Evolutionary conservation across 1,284 basidiomycete species (phyloP).

Genomic region (Cerioporus squamosus): DNA sequence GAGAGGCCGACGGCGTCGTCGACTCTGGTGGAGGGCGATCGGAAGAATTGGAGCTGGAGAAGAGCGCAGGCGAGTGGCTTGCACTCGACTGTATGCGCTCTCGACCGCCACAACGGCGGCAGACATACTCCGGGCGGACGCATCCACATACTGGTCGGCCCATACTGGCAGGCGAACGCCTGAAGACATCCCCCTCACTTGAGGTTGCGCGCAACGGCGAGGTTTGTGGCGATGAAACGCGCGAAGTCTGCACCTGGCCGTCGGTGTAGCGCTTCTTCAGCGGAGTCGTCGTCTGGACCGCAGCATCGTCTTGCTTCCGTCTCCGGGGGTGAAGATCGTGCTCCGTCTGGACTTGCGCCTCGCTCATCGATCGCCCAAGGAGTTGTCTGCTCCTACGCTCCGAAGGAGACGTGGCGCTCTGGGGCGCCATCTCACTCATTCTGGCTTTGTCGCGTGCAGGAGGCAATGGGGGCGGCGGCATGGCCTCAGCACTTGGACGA

Average conservation of each 20-base stretch:
- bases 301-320: neutral
- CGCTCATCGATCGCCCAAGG: neutral
- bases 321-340: neutral
- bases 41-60: too few relatives aligned
- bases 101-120: too few relatives aligned
- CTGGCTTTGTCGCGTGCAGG: too few relatives aligned
- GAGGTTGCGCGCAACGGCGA: conserved; percentile 1
- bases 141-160: too few relatives aligned
- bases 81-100: too few relatives aligned
- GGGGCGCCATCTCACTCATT: neutral
- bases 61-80: too few relatives aligned
- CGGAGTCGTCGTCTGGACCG: conserved; percentile 1
- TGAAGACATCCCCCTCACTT: neutral
- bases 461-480: too few relatives aligned
- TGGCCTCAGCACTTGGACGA: too few relatives aligned
- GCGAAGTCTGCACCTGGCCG: conserved; percentile 1
- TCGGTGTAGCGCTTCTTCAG: neutral
- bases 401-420: neutral
- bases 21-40: too few relatives aligned
- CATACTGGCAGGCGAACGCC: too few relatives aligned
- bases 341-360: conserved; percentile 15
- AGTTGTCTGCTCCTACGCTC: neutral
- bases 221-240: neutral
- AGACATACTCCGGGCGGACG: too few relatives aligned
- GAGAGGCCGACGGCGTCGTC: neutral